Conservation (phyloP, 1,139 yeast genomes). For the Trichomonascaceae sp. region DNA sequence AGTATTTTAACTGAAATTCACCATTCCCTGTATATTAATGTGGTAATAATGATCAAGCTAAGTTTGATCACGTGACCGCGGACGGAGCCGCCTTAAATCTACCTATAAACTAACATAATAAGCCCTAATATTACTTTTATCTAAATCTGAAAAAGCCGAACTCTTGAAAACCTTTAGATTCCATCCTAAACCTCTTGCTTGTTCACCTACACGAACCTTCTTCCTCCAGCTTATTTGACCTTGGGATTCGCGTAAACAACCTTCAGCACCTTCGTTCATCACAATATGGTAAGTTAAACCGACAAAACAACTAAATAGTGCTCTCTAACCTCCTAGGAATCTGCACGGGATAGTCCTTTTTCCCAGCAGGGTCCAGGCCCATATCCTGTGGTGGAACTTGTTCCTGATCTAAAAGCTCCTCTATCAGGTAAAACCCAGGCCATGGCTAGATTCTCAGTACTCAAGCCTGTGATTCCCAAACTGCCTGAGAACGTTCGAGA, state of each 20-base stretch:
- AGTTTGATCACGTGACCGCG: too few species aligned
- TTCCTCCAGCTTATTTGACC: background rate
- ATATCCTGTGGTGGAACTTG: conserved; percentile 6
- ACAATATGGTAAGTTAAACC: background rate
- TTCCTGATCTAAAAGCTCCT: conserved; percentile 19
- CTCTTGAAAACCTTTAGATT: background rate
- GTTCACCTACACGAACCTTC: background rate
- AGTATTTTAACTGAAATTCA: background rate
- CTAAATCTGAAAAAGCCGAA: background rate
- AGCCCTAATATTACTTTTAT: background rate
- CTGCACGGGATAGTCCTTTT: background rate
- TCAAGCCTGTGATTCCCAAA: conserved; percentile 12
- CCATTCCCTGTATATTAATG: background rate
- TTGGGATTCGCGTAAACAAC: background rate
- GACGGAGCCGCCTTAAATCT: background rate
- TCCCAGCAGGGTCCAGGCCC: background rate
- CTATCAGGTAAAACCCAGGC: conserved; percentile 22
- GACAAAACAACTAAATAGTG: background rate
- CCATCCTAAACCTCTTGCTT: background rate
- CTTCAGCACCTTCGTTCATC: background rate
- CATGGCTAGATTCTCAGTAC: conserved; percentile 22
- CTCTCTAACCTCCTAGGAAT: background rate
- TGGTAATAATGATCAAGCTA: too few species aligned
- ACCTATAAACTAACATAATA: background rate
- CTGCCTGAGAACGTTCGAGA: conserved; percentile 28